These are phyloP conservation scores for Ceratobasidium sp. DNA, from an alignment of 1,284 basidiomycete species.

Conservation along the genomic window DNA sequence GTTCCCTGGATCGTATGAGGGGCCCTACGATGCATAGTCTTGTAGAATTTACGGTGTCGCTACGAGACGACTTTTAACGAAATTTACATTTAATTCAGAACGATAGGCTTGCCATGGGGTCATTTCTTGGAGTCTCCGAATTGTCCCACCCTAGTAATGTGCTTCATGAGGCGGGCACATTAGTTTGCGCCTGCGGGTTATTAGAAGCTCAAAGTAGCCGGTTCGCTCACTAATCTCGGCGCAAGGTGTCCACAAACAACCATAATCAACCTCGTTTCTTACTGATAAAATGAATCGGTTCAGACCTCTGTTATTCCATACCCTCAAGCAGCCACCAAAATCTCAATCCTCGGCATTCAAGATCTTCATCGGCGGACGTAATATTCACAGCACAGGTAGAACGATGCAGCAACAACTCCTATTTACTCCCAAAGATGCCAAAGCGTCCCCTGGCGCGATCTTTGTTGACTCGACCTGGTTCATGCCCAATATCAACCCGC, in stretches of 20 bases:
- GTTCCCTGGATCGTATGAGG: conserved; percentile 72
- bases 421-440: conserved; percentile 35
- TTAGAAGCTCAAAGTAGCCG: conserved; percentile 1
- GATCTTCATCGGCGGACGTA: not conserved
- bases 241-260: conserved; percentile 11
- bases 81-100: conserved; percentile 16
- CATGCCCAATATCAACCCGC: conserved; percentile 81
- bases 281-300: conserved; percentile 33
- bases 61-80: conserved; percentile 13
- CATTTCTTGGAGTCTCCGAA: not conserved
- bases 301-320: not conserved
- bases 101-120: not conserved
- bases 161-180: not conserved
- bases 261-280: not conserved
- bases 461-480: conserved; percentile 84
- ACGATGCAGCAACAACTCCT: conserved; percentile 30
- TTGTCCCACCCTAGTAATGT: not conserved
- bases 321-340: not conserved
- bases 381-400: conserved; percentile 8
- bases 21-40: not conserved
- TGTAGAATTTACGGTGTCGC: conserved; percentile 8
- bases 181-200: not conserved
- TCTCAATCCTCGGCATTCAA: conserved; percentile 3
- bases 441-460: conserved; percentile 50
- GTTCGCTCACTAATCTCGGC: conserved; percentile 30